Conservation (phyloP, 208 protist species). For the Wallacemonas sp. region DNA sequence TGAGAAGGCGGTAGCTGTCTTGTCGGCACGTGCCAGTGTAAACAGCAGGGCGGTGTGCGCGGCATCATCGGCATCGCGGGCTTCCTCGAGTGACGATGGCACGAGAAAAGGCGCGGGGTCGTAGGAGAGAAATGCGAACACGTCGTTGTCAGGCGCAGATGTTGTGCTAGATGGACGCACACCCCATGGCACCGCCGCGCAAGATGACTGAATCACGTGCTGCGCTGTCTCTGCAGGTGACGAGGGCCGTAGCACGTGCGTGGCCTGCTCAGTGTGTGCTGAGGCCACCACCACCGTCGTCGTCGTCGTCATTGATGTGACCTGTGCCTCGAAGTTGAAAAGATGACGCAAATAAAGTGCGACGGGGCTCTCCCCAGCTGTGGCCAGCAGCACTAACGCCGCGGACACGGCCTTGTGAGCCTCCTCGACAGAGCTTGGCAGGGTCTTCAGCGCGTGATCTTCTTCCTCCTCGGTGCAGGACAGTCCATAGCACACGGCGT, state of each 20-base stretch:
- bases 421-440: neutral
- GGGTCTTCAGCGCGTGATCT: neutral
- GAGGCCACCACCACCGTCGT: too few relatives aligned
- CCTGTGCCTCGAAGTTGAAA: too few relatives aligned
- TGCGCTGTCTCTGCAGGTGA: too few relatives aligned
- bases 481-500: neutral
- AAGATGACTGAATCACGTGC: too few relatives aligned
- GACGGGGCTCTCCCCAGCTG: slow-evolving; percentile 21
- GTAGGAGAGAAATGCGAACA: neutral
- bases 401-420: slow-evolving; percentile 12
- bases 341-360: slow-evolving; percentile 37
- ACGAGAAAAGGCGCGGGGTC: slow-evolving; percentile 9
- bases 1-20: too few relatives aligned
- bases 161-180: too few relatives aligned
- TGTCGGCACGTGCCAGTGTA: too few relatives aligned
- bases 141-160: neutral
- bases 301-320: too few relatives aligned
- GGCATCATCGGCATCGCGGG: neutral
- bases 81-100: slow-evolving; percentile 5
- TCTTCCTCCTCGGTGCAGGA: neutral
- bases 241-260: too few relatives aligned
- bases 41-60: too few relatives aligned
- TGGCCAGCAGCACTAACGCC: slow-evolving; percentile 20
- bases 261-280: too few relatives aligned
- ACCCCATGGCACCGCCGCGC: too few relatives aligned